A percentile compares a stretch with the other conserved stretches of the same genome.
Evolutionary conservation across 2,329 filamentous ascomycete species (phyloP).

Genomic region (Diaporthe citri): DNA sequence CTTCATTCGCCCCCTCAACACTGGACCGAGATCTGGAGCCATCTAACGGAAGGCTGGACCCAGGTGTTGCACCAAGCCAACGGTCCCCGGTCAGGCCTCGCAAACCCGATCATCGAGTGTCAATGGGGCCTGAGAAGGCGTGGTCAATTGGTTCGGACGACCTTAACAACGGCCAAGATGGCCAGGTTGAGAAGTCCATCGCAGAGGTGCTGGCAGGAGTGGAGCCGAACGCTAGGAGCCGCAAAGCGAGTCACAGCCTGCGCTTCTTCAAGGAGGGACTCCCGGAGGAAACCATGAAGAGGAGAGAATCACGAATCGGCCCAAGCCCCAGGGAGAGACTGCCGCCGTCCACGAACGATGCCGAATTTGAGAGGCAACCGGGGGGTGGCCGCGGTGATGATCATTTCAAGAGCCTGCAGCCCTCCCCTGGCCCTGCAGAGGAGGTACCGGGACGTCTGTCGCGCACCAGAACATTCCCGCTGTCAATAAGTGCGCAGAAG

Average conservation of each 20-base stretch:
- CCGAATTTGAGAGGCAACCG: conserved; percentile 40
- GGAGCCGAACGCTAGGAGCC: conserved; percentile 74
- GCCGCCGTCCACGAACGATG: conserved; percentile 48
- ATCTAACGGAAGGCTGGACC: conserved; percentile 18
- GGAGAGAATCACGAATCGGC: conserved; percentile 58
- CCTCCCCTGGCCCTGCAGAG: conserved; percentile 45
- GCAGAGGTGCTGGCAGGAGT: conserved; percentile 70
- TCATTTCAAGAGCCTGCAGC: conserved; percentile 39
- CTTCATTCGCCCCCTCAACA: not conserved
- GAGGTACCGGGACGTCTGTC: conserved; percentile 43
- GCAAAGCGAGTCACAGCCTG: conserved; percentile 76
- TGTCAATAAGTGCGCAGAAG: conserved; percentile 27
- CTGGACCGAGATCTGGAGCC: conserved; percentile 10
- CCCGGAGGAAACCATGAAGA: conserved; percentile 69
- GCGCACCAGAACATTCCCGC: conserved; percentile 43
- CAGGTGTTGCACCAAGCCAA: conserved; percentile 7
- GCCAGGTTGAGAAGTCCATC: conserved; percentile 75
- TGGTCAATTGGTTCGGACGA: conserved; percentile 73
- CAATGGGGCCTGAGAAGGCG: conserved; percentile 66
- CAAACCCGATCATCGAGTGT: conserved; percentile 57
- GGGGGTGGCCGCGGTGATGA: conserved; percentile 42
- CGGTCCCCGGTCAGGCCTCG: conserved; percentile 47
- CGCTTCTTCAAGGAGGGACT: conserved; percentile 76
- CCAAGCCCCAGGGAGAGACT: conserved; percentile 55
- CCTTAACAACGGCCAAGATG: conserved; percentile 61